Evolutionary conservation across 805 yeast species (phyloP), one percentile per base, ranked within the genome.

Genomic region (Wickerhamiella galacta): DNA sequence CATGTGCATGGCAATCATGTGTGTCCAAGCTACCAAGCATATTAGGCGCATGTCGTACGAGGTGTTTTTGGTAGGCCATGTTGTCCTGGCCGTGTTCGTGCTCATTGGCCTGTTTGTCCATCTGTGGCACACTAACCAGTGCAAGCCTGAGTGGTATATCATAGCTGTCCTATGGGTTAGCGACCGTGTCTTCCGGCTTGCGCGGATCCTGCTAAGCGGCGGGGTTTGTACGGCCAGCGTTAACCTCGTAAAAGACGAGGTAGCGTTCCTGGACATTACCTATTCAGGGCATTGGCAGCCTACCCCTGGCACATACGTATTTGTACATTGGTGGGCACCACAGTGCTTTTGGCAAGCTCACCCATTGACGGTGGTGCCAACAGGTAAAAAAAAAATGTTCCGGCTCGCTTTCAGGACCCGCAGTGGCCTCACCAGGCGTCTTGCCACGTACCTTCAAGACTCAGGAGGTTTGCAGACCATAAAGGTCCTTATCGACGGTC

Each of bases 101-200:
- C 22, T 35, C 21, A 25, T 28, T 9, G 30, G 30, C n/a, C 21
- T 24, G 10, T 35, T 20, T 8, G 15, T 28, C 6, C 38, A 35
- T 22, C 27, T 31, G 15, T 27, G 29, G n/a, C 31, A 35, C 22
- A 31, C 27, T 21, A 28, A 27, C 11, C 25, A 28, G n/a, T 34
- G 34, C 6, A 31, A 31, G 22, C 24, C 12, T 3, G 34, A 34
- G 7, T 45, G 65, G 16, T 70, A 68, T 35, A 64, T 70, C 4
- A 48, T 73, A 6, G 62, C 70, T 37, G 73, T 68, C 0, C 58
- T 80, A 7, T 82, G 93, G 93, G 62, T 58, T 2, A 60, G 70
- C 41, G 92, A 82, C 47, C 59, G 85, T 35, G 38, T 70, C 0
- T 45, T 66, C 9, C 63, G 93, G 39, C 36, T 73, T 7, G 54